These are phyloP conservation scores for Lachnellula subtilissima DNA, from an alignment of 2,329 filamentous ascomycete species.

Conservation along the genomic window DNA sequence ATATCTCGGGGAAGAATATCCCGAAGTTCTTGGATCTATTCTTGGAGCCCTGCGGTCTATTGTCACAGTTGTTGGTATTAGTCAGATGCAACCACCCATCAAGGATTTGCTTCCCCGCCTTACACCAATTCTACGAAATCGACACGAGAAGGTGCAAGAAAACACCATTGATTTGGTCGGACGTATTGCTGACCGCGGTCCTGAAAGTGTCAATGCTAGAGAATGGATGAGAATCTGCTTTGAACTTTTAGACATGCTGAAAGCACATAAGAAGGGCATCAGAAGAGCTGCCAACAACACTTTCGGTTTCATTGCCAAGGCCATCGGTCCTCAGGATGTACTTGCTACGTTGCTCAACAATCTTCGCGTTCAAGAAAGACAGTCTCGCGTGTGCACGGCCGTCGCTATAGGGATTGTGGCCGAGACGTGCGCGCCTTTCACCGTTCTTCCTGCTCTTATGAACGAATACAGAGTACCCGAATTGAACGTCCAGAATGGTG, in stretches of 20 bases:
- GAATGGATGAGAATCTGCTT: constrained; percentile 99
- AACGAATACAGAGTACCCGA: constrained; percentile 98
- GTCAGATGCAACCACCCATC: constrained; percentile 97
- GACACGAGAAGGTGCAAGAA: constrained; percentile 98
- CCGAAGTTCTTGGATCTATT: constrained; percentile 94
- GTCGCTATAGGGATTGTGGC: constrained; percentile 98
- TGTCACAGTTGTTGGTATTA: constrained; percentile 95
- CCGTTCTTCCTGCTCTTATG: constrained; percentile 96
- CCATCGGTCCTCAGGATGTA: constrained; percentile 96
- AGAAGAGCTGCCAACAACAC: constrained; percentile 98
- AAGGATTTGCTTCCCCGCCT: constrained; percentile 91
- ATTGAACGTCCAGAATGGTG: constrained; percentile 97
- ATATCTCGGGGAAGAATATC: constrained; percentile 97
- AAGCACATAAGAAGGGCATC: constrained; percentile 99
- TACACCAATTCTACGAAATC: constrained; percentile 96
- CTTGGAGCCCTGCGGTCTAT: constrained; percentile 91
- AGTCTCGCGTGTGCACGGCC: constrained; percentile 96
- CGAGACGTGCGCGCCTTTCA: constrained; percentile 97
- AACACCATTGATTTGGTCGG: constrained; percentile 98
- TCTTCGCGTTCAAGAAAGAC: constrained; percentile 91
- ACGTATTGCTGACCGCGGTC: constrained; percentile 93
- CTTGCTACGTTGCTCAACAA: constrained; percentile 95
- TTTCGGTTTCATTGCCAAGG: constrained; percentile 98
- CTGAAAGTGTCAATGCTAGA: constrained; percentile 91
- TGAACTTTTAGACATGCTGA: constrained; percentile 97